These are phyloP conservation scores for Amanita rimosa DNA, from an alignment of 768 basidiomycete genomes.

Conservation along the genomic window DNA sequence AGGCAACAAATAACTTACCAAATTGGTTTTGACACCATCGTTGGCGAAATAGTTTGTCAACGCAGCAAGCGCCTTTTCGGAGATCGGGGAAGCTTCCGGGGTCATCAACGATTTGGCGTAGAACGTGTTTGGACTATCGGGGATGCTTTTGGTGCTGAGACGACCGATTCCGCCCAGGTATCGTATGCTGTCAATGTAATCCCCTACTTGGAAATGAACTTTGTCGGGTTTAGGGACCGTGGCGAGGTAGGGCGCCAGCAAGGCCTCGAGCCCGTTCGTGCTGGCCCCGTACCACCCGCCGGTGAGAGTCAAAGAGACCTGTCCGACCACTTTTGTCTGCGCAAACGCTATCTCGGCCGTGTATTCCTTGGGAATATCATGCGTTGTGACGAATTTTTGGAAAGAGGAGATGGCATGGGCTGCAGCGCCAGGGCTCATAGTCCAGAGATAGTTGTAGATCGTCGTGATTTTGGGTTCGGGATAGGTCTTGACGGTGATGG, in stretches of 20 bases:
- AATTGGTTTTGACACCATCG: slow-evolving; percentile 14
- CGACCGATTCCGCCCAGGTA: slow-evolving; percentile 16
- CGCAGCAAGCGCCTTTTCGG: slow-evolving; percentile 17
- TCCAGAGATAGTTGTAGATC: slow-evolving; percentile 26
- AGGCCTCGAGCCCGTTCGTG: slow-evolving; percentile 4
- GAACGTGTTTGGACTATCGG: slow-evolving; percentile 26
- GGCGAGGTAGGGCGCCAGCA: slow-evolving; percentile 10
- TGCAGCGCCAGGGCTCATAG: slow-evolving; percentile 18
- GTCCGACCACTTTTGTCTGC: not conserved
- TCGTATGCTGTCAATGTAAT: slow-evolving; percentile 22
- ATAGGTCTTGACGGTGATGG: slow-evolving; percentile 23
- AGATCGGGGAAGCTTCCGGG: slow-evolving; percentile 19
- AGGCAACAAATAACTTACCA: not conserved
- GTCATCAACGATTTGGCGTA: slow-evolving; percentile 33
- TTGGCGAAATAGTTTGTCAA: slow-evolving; percentile 24
- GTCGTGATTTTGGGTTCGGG: slow-evolving; percentile 23
- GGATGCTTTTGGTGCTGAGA: slow-evolving; percentile 12
- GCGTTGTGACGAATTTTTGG: slow-evolving; percentile 3
- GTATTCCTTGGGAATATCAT: not conserved
- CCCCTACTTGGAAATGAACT: slow-evolving; percentile 9
- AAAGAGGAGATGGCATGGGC: slow-evolving; percentile 21
- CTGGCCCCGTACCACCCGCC: slow-evolving; percentile 12
- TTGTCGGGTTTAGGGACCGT: slow-evolving; percentile 1
- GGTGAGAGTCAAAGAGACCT: not conserved
- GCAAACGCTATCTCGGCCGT: not conserved